phyloP scores from a whole-genome alignment of 352 stramenopile species.

The Globisporangium paroecandrum region DNA sequence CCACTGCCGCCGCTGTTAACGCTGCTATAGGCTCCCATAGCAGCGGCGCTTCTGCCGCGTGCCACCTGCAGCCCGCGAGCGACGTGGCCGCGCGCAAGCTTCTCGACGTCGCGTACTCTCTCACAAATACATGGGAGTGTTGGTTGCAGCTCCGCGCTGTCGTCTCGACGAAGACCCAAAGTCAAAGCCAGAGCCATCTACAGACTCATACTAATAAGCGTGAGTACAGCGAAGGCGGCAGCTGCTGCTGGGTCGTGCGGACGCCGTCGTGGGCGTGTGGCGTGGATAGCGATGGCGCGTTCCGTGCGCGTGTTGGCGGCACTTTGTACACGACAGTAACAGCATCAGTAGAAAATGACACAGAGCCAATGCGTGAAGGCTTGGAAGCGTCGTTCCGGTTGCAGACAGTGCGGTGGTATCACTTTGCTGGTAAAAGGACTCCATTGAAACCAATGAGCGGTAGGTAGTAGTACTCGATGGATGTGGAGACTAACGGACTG shows the following conservation, averaged over 20 bases:
- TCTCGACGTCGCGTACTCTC: background rate
- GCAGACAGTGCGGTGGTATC: slow-evolving; percentile 9
- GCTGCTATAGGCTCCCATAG: background rate
- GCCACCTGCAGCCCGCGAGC: slow-evolving; percentile 5
- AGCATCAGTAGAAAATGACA: background rate
- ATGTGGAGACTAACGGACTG: background rate
- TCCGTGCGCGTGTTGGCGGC: slow-evolving; percentile 10
- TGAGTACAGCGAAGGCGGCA: background rate
- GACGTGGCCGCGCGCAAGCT: slow-evolving; percentile 6
- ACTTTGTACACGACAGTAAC: background rate
- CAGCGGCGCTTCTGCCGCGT: background rate
- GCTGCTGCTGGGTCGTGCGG: slow-evolving; percentile 28
- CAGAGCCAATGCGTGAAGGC: no score
- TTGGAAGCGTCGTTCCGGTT: background rate
- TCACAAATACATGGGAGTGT: slow-evolving; percentile 24
- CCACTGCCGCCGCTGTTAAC: no score
- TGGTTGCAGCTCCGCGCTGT: slow-evolving; percentile 32
- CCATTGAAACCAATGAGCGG: background rate
- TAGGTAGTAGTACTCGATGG: background rate
- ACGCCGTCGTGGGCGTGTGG: slow-evolving; percentile 28
- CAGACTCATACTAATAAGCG: background rate
- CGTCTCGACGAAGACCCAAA: background rate
- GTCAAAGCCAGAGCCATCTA: background rate
- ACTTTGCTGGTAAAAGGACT: slow-evolving; percentile 17
- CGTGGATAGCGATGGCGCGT: slow-evolving; percentile 6